These are phyloP conservation scores for Yarrowia yakushimensis DNA, from an alignment of 805 yeast species.

Conservation along the genomic window DNA sequence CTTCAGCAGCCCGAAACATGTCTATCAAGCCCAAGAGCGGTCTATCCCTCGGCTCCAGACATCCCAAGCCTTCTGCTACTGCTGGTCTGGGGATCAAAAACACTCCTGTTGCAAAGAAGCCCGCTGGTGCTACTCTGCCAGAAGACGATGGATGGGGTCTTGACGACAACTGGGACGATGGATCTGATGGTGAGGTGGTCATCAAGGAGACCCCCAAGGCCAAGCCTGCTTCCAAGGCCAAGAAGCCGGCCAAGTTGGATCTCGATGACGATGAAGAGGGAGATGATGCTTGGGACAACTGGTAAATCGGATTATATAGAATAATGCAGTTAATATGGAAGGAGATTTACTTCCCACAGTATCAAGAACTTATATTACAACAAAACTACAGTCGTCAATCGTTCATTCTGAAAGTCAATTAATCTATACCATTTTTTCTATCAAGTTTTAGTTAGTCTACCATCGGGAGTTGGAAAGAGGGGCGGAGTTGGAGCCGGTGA, in stretches of 20 bases:
- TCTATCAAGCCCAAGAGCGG: conserved; percentile 19
- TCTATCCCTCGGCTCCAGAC: background rate
- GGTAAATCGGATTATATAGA: background rate
- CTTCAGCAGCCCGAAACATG: background rate
- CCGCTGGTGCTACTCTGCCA: background rate
- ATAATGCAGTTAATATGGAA: no score
- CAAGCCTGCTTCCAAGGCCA: conserved; percentile 10
- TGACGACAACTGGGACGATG: conserved; percentile 23
- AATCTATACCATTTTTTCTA: conserved; percentile 4
- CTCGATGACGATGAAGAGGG: conserved; percentile 27
- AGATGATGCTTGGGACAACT: conserved; percentile 27
- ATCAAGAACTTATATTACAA: no score
- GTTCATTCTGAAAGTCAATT: background rate
- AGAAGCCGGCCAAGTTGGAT: conserved; percentile 22
- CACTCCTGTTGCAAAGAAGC: background rate
- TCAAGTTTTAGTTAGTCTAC: conserved; percentile 30
- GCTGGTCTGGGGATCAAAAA: background rate
- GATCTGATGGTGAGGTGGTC: conserved; percentile 23
- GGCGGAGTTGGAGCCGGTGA: conserved; percentile 42
- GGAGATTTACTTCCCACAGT: no score
- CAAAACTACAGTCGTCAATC: no score
- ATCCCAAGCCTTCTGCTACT: background rate
- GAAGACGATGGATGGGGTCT: conserved; percentile 5
- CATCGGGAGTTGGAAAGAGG: conserved; percentile 42
- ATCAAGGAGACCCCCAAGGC: conserved; percentile 8